phyloP scores from a whole-genome alignment of 179 eudicot genomes.

The Nepenthes alata region DNA sequence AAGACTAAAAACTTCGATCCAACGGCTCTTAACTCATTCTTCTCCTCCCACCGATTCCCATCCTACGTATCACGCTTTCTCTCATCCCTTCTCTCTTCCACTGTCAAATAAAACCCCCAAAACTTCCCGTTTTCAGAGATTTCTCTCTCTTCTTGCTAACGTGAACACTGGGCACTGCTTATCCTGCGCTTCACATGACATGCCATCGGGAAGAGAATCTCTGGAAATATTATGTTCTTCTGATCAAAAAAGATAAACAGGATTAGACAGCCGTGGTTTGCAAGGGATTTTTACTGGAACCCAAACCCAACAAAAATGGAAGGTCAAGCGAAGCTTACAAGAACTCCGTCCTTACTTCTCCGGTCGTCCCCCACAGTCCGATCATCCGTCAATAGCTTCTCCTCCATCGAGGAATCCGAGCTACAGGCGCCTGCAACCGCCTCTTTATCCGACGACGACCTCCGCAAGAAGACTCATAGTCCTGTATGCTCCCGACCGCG shows the following conservation, averaged over 20 bases:
- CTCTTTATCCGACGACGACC: constrained; percentile 1
- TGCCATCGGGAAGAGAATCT: constrained; percentile 19
- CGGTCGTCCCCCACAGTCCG: constrained; percentile 80
- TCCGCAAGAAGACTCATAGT: neutral
- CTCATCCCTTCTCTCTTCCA: neutral
- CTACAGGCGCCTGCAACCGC: neutral
- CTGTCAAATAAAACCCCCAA: neutral
- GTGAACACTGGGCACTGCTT: constrained; percentile 8
- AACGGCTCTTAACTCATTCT: constrained; percentile 15
- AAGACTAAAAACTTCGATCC: constrained; percentile 21
- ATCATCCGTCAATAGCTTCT: constrained; percentile 68
- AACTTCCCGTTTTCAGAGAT: neutral
- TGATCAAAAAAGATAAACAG: neutral
- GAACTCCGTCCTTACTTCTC: constrained; percentile 70
- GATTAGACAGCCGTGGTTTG: constrained; percentile 3
- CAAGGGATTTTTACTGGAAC: neutral
- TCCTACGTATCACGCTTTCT: neutral
- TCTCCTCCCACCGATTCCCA: neutral
- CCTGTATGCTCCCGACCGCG: neutral
- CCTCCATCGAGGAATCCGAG: constrained; percentile 33
- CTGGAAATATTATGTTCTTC: constrained; percentile 14
- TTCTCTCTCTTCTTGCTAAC: neutral
- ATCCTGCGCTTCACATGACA: constrained; percentile 12
- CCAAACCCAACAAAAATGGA: constrained; percentile 27
- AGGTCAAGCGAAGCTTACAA: constrained; percentile 47